These are phyloP conservation scores for Kentomonas sorsogonicus DNA, from an alignment of 208 protist genomes.

Conservation along the genomic window DNA sequence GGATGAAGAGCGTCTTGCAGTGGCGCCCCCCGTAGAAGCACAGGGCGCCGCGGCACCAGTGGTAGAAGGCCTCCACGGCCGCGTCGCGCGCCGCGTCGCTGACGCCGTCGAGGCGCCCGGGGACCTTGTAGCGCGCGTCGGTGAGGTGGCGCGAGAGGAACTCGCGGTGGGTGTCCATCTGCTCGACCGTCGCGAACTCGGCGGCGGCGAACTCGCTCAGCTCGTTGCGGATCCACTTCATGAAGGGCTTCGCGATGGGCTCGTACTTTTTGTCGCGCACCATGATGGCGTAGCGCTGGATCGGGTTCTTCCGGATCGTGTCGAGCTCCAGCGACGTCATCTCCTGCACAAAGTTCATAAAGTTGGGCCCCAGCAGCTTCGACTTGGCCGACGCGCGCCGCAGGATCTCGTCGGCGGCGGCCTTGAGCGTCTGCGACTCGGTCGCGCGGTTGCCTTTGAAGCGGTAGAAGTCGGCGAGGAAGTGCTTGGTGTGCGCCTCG, in stretches of 20 bases:
- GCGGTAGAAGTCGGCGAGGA: constrained; percentile 84
- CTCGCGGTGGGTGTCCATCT: constrained; percentile 73
- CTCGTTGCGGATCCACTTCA: constrained; percentile 81
- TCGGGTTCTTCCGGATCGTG: constrained; percentile 81
- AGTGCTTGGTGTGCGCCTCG: constrained; percentile 85
- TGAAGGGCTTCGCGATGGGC: constrained; percentile 66
- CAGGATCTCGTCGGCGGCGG: constrained; percentile 78
- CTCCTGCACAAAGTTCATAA: constrained; percentile 89
- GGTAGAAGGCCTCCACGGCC: constrained; percentile 72
- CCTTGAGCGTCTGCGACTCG: constrained; percentile 64
- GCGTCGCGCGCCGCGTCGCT: constrained; percentile 55
- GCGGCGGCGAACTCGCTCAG: constrained; percentile 64
- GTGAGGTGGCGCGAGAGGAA: constrained; percentile 68
- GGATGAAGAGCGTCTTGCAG: constrained; percentile 59
- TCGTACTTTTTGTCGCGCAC: constrained; percentile 76
- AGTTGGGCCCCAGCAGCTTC: constrained; percentile 76
- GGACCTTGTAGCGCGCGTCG: constrained; percentile 52
- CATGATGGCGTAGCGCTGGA: constrained; percentile 78
- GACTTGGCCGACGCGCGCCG: constrained; percentile 73
- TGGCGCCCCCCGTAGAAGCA: constrained; percentile 72
- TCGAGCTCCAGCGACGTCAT: constrained; percentile 86
- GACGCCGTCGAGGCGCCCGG: constrained; percentile 60
- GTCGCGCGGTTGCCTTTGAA: constrained; percentile 69
- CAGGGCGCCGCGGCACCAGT: constrained; percentile 82
- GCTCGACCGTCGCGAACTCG: constrained; percentile 64